Evolutionary conservation across 495 filamentous ascomycete genomes (phyloP).

Genomic region (Xylaria flabelliformis): DNA sequence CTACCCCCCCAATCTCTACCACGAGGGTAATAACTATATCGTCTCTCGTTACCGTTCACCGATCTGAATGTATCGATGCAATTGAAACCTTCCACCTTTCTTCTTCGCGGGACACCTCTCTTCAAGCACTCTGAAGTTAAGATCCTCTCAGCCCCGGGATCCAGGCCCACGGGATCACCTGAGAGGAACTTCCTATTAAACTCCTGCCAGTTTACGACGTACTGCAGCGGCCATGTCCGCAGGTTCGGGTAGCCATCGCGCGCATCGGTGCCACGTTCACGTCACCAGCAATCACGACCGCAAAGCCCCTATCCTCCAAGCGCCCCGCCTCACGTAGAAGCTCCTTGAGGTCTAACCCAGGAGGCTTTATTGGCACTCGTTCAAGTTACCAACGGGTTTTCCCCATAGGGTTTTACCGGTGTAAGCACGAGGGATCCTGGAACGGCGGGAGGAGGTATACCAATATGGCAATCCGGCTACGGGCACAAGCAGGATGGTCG

Average conservation of each 20-base stretch:
- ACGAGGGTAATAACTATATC: conserved; percentile 45
- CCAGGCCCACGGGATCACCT: not conserved
- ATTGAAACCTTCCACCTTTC: conserved; percentile 27
- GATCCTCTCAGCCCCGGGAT: not conserved
- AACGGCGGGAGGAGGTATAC: no score
- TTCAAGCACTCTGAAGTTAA: not conserved
- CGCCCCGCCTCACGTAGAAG: not conserved
- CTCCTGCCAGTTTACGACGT: not conserved
- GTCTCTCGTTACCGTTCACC: conserved; percentile 34
- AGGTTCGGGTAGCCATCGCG: not conserved
- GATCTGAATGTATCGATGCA: conserved; percentile 43
- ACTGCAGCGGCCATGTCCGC: not conserved
- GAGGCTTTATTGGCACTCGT: no score
- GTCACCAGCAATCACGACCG: not conserved
- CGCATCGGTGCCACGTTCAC: not conserved
- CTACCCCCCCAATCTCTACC: conserved; percentile 42
- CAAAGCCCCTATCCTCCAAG: not conserved
- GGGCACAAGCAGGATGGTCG: no score
- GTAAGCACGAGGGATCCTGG: no score
- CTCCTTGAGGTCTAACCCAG: no score
- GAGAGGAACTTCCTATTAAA: not conserved
- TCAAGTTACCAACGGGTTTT: no score
- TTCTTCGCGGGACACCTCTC: not conserved
- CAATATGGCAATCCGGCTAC: no score
- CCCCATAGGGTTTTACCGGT: no score